Base-by-base conservation (phyloP, 2,329 filamentous ascomycete species). In the Hypomyces rosellus region DNA sequence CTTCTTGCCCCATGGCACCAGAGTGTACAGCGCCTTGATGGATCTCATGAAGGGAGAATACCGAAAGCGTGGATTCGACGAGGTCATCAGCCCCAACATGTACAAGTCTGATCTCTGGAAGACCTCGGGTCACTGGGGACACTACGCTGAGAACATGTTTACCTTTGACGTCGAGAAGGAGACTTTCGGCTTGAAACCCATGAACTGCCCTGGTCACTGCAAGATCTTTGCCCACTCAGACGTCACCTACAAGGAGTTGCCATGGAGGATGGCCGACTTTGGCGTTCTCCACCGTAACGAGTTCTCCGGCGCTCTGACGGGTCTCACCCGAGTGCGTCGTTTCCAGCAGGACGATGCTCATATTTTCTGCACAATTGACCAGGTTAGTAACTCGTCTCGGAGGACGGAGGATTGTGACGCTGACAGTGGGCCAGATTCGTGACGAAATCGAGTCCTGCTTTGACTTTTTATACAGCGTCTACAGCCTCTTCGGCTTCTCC, bases 261-360 rank as follows among this genome's bases (percentile, higher is more conserved):
- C 93, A 25, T 85, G 95, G 72, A 81, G 93, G 63, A 87, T 96
- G 72, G 92, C 93, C 46, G 93, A 99, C 67, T 97, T 97, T 69
- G 92, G 92, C 68, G 88, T 95, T 22, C 77, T 99, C 47, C 93
- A 99, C 73, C 82, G 93, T 51, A 97, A 99, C 66, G 93, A 99
- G 70, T 85, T 91, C 34, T 96, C 90, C 2, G 93, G 93, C 49
- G 92, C 93, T 4, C 76, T 99, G 40, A 88, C 85, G 42, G 93
- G 93, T 34, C 77, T 99, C 55, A 97, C 93, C 3, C 84, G 93
- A 68, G 92, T 97, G 11, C 84, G 93, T 45, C 84, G 91, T 59
- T 97, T 99, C 75, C 87, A 93, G 66, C 92, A 97, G 71, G 93
- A 99, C 62, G 93, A 99, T 67, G 88, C 88, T 3, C 93, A 99